These are phyloP conservation scores for Lactifluus subvellereus DNA, from an alignment of 768 basidiomycete genomes.

Conservation along the genomic window DNA sequence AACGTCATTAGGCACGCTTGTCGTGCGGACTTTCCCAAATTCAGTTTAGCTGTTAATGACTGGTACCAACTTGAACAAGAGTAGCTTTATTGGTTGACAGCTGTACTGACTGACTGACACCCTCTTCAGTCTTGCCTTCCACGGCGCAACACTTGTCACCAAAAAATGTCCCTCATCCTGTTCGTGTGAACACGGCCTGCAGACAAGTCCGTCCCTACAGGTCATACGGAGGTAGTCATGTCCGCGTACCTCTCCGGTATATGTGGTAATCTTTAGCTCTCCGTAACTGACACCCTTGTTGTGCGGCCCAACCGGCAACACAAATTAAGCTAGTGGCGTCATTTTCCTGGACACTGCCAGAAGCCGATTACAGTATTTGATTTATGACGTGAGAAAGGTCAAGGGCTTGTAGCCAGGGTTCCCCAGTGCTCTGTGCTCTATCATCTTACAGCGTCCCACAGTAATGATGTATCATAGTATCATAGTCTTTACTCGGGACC, in stretches of 20 bases:
- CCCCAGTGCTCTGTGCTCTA: no score
- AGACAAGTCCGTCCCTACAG: no score
- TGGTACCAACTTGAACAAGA: background rate
- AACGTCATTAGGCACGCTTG: background rate
- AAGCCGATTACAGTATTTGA: background rate
- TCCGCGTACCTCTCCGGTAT: background rate
- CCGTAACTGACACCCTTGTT: background rate
- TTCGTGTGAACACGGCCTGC: background rate
- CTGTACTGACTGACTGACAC: no score
- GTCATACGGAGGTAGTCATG: no score
- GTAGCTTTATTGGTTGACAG: no score
- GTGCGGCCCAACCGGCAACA: background rate
- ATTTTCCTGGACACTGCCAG: background rate
- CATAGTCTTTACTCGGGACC: no score
- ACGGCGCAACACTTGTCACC: no score
- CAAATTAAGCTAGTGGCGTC: background rate
- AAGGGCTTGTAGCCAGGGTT: background rate
- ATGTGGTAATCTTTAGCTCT: background rate
- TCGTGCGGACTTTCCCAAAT: constrained; percentile 8
- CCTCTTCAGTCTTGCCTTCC: no score
- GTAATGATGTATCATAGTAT: no score
- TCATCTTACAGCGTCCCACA: no score
- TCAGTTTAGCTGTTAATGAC: background rate
- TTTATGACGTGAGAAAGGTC: background rate
- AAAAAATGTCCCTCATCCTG: background rate